Evolutionary conservation across 2,329 filamentous ascomycete species (phyloP), one percentile per base, ranked within the genome.

Genomic region (Xylaria sp.): DNA sequence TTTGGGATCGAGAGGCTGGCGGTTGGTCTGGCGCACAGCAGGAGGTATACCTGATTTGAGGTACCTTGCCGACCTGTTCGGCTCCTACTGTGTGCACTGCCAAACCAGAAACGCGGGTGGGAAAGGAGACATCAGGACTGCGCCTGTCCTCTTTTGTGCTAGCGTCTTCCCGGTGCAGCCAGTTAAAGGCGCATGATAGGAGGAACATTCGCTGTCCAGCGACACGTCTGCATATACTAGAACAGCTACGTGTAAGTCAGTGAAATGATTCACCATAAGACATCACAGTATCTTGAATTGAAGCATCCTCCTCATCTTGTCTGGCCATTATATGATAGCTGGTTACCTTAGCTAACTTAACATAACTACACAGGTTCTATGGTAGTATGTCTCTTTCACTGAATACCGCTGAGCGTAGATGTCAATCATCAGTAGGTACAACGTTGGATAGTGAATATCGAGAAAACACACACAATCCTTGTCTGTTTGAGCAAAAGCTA

Each of bases 391-490:
- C 28, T 40, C 59, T 67, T 63, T 59, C 59, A 13, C 28, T 11
- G 33, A 53, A 48, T 15, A 59, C 59, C 31, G 31, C 28, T 7
- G 4, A 56, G 53, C n/a, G 33, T 26, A 44, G 11, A 53, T 51
- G 49, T 26, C 23, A 48, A 49, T 33, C 17, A 26, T 59, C 53
- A 33, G 23, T 23, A 23, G 23, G 61, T 67, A 56, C 60, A 46
- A 59, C 66, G 42, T 33, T 51, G 17, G 49, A 26, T 44, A 23
- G 23, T 23, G 56, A 56, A 54, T 54, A 23, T 31, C 36, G 40
- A 54, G 53, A 40, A 62, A 63, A 56, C 67, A 67, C 69, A 67
- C 68, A 69, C 53, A 63, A 69, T 49, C 65, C 68, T 33, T 67
- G 68, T 38, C 40, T n/a, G 23, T 20, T 31, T 65, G 44, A 58